Conservation (phyloP, 345 rosid species). For the Capsella bursapastoris region DNA sequence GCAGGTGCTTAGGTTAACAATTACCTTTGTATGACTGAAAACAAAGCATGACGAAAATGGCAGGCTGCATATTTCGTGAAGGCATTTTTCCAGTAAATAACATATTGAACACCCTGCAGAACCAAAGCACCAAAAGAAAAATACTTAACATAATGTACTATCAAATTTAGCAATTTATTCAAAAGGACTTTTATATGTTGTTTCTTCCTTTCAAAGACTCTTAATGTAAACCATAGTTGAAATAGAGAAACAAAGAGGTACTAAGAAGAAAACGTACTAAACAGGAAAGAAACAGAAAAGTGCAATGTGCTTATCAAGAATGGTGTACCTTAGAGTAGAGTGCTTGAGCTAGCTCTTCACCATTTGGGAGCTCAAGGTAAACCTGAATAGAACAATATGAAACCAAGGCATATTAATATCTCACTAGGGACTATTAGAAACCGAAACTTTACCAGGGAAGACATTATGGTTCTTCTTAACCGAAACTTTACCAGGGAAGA, state of each 20-base stretch:
- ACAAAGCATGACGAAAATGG: constrained; percentile 87
- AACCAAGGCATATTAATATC: constrained; percentile 21
- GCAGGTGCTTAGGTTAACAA: constrained; percentile 22
- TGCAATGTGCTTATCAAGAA: constrained; percentile 24
- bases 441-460: constrained; percentile 6
- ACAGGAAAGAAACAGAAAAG: constrained; percentile 9
- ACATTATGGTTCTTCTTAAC: neutral
- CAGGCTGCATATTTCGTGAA: constrained; percentile 69
- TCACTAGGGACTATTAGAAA: constrained; percentile 1
- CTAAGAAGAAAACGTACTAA: neutral
- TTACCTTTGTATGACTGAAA: constrained; percentile 86
- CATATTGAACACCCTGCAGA: constrained; percentile 84
- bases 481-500: neutral
- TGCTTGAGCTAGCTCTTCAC: constrained; percentile 83
- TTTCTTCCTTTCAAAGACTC: neutral
- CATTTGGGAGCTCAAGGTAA: constrained; percentile 80
- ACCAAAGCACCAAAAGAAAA: constrained; percentile 7
- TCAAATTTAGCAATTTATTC: constrained; percentile 21
- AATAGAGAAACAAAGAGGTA: constrained; percentile 5
- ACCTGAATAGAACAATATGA: constrained; percentile 54
- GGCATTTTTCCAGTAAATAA: constrained; percentile 75
- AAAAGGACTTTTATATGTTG: constrained; percentile 14
- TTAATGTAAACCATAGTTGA: constrained; percentile 1
- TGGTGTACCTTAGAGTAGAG: constrained; percentile 74
- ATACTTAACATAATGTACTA: constrained; percentile 5